These are phyloP conservation scores for Cenchrus americanus DNA, from an alignment of 176 grass and related monocot genomes.

Conservation along the genomic window DNA sequence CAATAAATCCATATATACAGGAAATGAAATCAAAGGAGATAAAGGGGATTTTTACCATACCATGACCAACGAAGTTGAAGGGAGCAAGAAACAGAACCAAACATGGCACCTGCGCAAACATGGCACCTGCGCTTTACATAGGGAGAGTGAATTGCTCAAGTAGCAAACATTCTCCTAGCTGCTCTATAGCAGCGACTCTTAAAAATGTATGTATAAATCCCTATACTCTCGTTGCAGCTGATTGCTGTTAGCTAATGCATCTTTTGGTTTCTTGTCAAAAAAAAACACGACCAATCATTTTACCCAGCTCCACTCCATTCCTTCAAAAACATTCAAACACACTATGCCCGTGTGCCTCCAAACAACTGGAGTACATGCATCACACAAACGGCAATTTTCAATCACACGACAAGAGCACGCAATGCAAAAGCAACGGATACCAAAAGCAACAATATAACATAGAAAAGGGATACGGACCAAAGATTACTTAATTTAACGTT, in stretches of 20 bases:
- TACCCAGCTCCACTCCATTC: not conserved
- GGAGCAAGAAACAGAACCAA: not conserved
- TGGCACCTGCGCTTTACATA: not conserved
- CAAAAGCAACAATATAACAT: not conserved
- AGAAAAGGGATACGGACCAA: not conserved
- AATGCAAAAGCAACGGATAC: not conserved
- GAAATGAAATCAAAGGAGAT: not conserved
- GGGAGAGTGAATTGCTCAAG: not conserved
- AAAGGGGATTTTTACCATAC: not conserved
- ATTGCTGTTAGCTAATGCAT: not conserved
- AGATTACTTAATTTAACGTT: conserved; percentile 47
- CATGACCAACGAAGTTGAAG: not conserved
- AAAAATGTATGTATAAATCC: not conserved
- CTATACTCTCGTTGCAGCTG: not conserved
- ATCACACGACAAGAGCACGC: not conserved
- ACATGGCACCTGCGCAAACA: not conserved
- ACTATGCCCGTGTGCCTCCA: not conserved
- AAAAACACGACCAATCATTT: conserved; percentile 4
- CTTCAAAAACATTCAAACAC: not conserved
- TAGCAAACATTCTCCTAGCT: not conserved
- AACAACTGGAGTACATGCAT: not conserved
- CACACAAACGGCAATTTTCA: not conserved
- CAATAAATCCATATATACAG: not conserved
- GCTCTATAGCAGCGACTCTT: not conserved
- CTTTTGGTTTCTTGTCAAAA: not conserved